A percentile compares a stretch with the other conserved stretches of the same genome.
Evolutionary conservation across 305 asterid genomes (phyloP).

Genomic region (Fraxinus paxiana): DNA sequence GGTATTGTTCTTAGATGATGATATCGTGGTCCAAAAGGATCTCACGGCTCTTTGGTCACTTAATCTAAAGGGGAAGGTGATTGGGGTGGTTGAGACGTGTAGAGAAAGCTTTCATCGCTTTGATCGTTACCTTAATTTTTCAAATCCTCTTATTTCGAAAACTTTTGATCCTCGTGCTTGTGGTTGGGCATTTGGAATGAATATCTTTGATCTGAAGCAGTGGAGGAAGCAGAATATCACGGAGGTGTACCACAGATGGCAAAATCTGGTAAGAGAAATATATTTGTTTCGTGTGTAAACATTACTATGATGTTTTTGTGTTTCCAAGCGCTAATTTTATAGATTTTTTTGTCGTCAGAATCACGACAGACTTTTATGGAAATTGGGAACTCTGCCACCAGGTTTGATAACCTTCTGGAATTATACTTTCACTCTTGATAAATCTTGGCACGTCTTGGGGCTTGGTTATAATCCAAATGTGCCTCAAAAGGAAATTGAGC

Average conservation of each 20-base stretch:
- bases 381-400: constrained; percentile 78
- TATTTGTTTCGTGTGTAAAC: not conserved
- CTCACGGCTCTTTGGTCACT: constrained; percentile 55
- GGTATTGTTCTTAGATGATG: constrained; percentile 71
- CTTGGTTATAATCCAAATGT: constrained; percentile 70
- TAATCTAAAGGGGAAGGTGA: constrained; percentile 65
- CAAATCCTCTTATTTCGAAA: constrained; percentile 61
- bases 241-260: constrained; percentile 67
- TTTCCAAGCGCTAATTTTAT: not conserved
- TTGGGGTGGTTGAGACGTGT: constrained; percentile 84
- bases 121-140: constrained; percentile 70
- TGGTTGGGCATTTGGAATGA: constrained; percentile 85
- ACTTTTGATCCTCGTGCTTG: constrained; percentile 66
- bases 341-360: too few relatives aligned
- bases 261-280: constrained; percentile 34
- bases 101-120: constrained; percentile 63
- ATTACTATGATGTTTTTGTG: not conserved
- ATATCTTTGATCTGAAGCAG: constrained; percentile 55
- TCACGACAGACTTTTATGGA: constrained; percentile 72
- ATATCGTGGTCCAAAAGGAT: constrained; percentile 70
- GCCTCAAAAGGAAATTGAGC: constrained; percentile 56
- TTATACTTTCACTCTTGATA: constrained; percentile 50
- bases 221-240: constrained; percentile 69
- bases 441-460: constrained; percentile 79
- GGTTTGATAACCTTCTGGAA: constrained; percentile 82